Conservation (phyloP, 345 rosid genomes). For the Firmiana major region DNA sequence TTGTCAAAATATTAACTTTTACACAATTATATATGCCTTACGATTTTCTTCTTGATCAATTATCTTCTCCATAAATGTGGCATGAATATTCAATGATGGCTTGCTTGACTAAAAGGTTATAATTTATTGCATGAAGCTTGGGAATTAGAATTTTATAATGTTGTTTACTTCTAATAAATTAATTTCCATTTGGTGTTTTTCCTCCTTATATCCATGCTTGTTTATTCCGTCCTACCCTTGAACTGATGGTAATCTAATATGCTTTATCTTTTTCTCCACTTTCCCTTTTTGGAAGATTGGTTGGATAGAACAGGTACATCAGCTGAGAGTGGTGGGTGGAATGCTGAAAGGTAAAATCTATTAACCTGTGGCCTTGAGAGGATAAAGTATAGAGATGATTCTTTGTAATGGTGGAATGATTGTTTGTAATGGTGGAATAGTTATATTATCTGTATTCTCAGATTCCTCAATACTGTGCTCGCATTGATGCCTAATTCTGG, state of each 20-base stretch:
- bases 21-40: background rate
- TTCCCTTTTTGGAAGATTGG: conserved; percentile 48
- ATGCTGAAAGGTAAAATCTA: conserved; percentile 44
- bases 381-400: background rate
- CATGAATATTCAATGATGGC: background rate
- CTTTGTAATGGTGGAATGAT: background rate
- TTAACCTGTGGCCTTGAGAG: background rate
- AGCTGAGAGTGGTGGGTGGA: conserved; percentile 52
- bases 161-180: background rate
- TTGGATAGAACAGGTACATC: conserved; percentile 55
- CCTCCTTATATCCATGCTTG: background rate
- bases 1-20: conserved; percentile 12
- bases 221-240: background rate
- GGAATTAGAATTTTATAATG: background rate
- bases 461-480: background rate
- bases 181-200: background rate
- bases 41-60: background rate
- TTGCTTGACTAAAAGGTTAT: background rate
- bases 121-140: background rate
- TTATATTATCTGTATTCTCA: background rate
- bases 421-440: background rate
- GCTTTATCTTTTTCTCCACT: background rate
- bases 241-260: background rate
- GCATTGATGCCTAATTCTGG: background rate
- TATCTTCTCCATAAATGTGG: background rate